Conservation (phyloP, 805 yeast genomes). For the Schwanniomyces sp. region DNA sequence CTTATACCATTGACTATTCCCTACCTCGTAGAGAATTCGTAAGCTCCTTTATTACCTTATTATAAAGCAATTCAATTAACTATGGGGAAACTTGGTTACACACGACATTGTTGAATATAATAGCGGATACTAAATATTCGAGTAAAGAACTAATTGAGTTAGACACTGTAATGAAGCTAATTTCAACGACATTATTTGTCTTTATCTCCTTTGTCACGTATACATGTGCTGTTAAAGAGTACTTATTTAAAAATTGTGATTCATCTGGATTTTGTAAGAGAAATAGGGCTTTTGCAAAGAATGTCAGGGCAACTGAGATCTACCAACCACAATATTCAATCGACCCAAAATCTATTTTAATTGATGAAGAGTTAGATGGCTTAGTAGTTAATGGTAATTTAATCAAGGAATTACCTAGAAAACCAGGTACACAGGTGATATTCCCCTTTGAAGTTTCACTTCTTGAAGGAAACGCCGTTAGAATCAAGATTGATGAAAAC, state of each 20-base stretch:
- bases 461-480: slow-evolving; percentile 55
- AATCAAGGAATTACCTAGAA: slow-evolving; percentile 35
- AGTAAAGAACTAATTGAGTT: no score
- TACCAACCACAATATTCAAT: slow-evolving; percentile 23
- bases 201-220: neutral
- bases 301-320: slow-evolving; percentile 8
- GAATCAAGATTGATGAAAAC: slow-evolving; percentile 69
- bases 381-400: slow-evolving; percentile 47
- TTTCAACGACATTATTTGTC: neutral
- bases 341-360: slow-evolving; percentile 15
- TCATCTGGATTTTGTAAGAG: slow-evolving; percentile 84
- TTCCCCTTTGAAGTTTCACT: slow-evolving; percentile 61
- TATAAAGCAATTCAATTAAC: neutral
- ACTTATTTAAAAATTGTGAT: slow-evolving; percentile 73
- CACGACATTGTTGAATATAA: neutral
- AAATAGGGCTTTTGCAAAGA: slow-evolving; percentile 64
- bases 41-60: no score
- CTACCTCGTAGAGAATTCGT: no score
- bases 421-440: slow-evolving; percentile 17
- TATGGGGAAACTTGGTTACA: neutral
- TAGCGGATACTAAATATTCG: neutral
- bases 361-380: slow-evolving; percentile 6
- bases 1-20: no score
- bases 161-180: neutral
- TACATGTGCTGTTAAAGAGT: slow-evolving; percentile 50